A percentile compares a stretch with the other conserved stretches of the same genome.
These are phyloP conservation scores for Phytopythium chamaehyphon DNA, from an alignment of 352 stramenopile species.

Conservation along the genomic window DNA sequence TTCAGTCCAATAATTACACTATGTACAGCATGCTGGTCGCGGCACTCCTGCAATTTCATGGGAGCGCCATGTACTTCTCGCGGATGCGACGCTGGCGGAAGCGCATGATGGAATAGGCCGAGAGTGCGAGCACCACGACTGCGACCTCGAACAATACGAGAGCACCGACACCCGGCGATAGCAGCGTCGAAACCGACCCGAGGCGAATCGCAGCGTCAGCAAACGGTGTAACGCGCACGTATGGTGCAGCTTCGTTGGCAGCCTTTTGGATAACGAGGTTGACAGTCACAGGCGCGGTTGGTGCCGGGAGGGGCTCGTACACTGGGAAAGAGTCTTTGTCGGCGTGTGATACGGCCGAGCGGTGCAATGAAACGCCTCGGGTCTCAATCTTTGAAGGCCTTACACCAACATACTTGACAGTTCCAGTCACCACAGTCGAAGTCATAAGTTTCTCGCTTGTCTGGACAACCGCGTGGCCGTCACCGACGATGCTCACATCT, in stretches of 20 bases:
- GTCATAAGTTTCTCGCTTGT: not conserved
- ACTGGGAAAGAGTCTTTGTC: conserved; percentile 1
- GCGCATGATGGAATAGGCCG: conserved; percentile 1
- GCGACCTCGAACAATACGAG: conserved; percentile 3
- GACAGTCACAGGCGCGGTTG: not conserved
- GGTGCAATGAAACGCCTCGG: not conserved
- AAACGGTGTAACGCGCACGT: conserved; percentile 1
- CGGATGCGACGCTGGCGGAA: conserved; percentile 3
- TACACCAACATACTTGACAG: conserved; percentile 1
- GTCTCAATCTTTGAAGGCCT: not conserved
- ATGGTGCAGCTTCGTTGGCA: not conserved
- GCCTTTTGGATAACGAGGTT: not conserved
- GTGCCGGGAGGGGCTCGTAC: not conserved
- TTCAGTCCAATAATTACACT: not conserved
- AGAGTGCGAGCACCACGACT: conserved; percentile 3
- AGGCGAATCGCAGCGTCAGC: conserved; percentile 1
- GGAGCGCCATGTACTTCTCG: conserved; percentile 2
- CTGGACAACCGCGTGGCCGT: conserved; percentile 1
- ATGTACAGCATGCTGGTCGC: not conserved
- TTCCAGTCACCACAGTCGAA: not conserved
- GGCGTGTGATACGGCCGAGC: not conserved
- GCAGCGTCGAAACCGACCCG: conserved; percentile 1
- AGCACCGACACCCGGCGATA: conserved; percentile 1
- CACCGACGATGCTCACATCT: conserved; percentile 6
- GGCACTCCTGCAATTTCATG: not conserved